phyloP scores from a whole-genome alignment of 1,284 basidiomycete species.

The Melampsora americana region DNA sequence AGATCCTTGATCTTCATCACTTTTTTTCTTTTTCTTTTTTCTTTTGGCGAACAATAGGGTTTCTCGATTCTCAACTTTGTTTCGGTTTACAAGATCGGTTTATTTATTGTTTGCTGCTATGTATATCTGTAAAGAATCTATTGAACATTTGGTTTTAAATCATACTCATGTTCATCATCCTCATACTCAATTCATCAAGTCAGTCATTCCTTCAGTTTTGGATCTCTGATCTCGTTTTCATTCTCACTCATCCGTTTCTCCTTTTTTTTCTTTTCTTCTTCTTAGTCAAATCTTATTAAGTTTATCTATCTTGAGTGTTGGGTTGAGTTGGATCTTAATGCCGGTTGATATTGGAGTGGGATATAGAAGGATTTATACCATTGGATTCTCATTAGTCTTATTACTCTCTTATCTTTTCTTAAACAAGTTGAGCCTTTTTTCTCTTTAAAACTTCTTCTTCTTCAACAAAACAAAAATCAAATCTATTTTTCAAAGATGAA shows the following conservation, averaged over 20 bases:
- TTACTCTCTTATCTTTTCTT: not conserved
- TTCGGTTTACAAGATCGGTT: conserved; percentile 80
- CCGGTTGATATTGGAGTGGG: not conserved
- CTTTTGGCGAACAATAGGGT: conserved; percentile 59
- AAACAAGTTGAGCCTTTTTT: conserved; percentile 60
- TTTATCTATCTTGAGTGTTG: not conserved
- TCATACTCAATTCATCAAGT: not conserved
- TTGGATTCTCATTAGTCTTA: not conserved
- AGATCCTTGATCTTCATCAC: conserved; percentile 21
- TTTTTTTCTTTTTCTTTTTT: conserved; percentile 16
- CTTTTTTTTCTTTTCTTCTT: not conserved
- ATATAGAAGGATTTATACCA: no score
- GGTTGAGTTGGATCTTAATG: not conserved
- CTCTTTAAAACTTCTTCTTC: conserved; percentile 71
- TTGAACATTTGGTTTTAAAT: conserved; percentile 71
- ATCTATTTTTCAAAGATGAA: not conserved
- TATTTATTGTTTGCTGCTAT: conserved; percentile 86
- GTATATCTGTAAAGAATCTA: conserved; percentile 88
- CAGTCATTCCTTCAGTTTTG: not conserved
- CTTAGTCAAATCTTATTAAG: not conserved
- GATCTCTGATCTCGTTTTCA: no score
- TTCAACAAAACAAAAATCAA: conserved; percentile 57
- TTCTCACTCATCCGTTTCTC: no score
- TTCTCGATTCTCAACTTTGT: conserved; percentile 69
- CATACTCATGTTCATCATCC: conserved; percentile 44